phyloP scores from a whole-genome alignment of 108 stramenopile genomes.

The Cyclotella choctawhatcheeana region DNA sequence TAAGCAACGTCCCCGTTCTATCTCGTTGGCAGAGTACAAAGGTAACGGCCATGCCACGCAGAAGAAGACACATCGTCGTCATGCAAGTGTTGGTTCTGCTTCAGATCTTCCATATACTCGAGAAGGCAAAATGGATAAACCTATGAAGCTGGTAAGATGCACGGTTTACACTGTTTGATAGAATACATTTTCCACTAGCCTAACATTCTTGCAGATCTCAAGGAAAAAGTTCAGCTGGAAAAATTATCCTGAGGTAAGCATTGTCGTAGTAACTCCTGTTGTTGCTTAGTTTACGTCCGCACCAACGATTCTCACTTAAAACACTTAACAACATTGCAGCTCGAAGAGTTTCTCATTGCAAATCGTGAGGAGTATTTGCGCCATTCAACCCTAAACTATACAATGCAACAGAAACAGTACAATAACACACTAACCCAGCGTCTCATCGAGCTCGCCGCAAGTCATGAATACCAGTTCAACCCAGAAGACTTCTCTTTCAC shows the following conservation, averaged over 20 bases:
- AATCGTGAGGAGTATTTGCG: slow-evolving; percentile 87
- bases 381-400: slow-evolving; percentile 88
- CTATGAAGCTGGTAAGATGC: slow-evolving; percentile 29
- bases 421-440: slow-evolving; percentile 88
- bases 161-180: neutral
- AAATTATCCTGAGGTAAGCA: slow-evolving; percentile 85
- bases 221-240: slow-evolving; percentile 90
- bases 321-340: slow-evolving; percentile 5
- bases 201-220: no score
- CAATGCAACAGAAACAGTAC: slow-evolving; percentile 87
- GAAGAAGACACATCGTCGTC: neutral
- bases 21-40: slow-evolving; percentile 36
- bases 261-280: neutral
- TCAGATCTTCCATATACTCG: neutral
- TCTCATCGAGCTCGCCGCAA: slow-evolving; percentile 69
- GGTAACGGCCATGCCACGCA: neutral
- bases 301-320: no score
- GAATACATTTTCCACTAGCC: no score
- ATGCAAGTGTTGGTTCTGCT: neutral
- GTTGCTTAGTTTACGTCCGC: no score
- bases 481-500: slow-evolving; percentile 85
- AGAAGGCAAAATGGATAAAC: neutral
- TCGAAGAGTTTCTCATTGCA: slow-evolving; percentile 55
- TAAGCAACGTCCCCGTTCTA: slow-evolving; percentile 21
- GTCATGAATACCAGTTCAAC: slow-evolving; percentile 77